Conservation (phyloP, 1,139 yeast species). For the Maudiozyma humilis region DNA sequence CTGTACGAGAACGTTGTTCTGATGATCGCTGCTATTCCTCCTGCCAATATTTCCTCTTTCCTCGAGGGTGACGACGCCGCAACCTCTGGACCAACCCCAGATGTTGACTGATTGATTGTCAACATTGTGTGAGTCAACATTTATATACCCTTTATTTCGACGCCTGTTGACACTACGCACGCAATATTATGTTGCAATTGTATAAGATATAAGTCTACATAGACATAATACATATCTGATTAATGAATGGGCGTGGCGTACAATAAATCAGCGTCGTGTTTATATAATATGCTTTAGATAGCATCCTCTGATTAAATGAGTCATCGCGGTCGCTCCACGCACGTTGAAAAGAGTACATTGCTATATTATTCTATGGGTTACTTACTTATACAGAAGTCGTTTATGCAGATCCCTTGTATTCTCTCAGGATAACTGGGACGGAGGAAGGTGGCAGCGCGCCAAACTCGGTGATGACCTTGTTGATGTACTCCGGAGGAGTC, state of each 20-base stretch:
- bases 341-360: too few species aligned
- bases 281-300: too few species aligned
- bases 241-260: too few species aligned
- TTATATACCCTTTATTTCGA: not conserved
- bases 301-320: too few species aligned
- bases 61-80: conserved; percentile 37
- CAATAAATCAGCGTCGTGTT: too few species aligned
- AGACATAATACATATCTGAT: too few species aligned
- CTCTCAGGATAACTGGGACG: conserved; percentile 91
- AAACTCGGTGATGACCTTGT: conserved; percentile 89
- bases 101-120: not conserved
- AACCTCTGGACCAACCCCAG: conserved; percentile 13
- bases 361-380: too few species aligned
- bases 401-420: conserved; percentile 50
- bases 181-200: too few species aligned
- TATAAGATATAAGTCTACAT: too few species aligned
- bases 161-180: too few species aligned
- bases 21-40: conserved; percentile 87
- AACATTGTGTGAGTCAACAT: not conserved
- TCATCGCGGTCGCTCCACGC: too few species aligned
- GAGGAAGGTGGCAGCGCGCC: conserved; percentile 97
- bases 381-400: not conserved
- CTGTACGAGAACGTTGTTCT: conserved; percentile 75
- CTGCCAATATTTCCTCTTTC: conserved; percentile 66
- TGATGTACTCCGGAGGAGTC: conserved; percentile 89